These are phyloP conservation scores for Cercospora brassicicola DNA, from an alignment of 2,329 filamentous ascomycete genomes.

Conservation along the genomic window DNA sequence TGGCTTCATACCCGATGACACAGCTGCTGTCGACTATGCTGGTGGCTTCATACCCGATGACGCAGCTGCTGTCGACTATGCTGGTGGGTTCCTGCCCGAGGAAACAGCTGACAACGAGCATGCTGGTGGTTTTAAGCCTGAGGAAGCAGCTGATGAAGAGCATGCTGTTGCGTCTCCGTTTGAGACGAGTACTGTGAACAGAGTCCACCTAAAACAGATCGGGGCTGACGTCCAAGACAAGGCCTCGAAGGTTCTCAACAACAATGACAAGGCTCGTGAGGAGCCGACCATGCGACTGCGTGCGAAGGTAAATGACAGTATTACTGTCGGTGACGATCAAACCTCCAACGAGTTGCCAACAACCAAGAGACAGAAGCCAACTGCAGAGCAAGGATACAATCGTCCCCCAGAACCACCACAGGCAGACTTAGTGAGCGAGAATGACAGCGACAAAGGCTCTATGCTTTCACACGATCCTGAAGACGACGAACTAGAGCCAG, in stretches of 20 bases:
- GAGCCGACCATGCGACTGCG: not conserved
- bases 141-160: not conserved
- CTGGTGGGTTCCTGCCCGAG: slow-evolving; percentile 12
- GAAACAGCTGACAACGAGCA: too few species aligned
- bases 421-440: not conserved
- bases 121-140: too few species aligned
- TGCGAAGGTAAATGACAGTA: not conserved
- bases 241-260: not conserved
- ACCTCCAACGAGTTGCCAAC: not conserved
- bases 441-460: slow-evolving; percentile 44
- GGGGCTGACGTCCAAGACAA: not conserved
- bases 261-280: not conserved
- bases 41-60: slow-evolving; percentile 13
- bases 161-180: not conserved
- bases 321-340: not conserved
- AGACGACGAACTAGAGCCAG: slow-evolving; percentile 64
- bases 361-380: not conserved
- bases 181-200: too few species aligned
- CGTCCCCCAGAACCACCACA: not conserved
- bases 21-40: not conserved
- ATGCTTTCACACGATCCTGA: slow-evolving; percentile 63
- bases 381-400: not conserved
- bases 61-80: not conserved
- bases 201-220: not conserved
- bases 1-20: slow-evolving; percentile 11